Conservation (phyloP, 441 rosid species). For the Flueggea neowawraea region DNA sequence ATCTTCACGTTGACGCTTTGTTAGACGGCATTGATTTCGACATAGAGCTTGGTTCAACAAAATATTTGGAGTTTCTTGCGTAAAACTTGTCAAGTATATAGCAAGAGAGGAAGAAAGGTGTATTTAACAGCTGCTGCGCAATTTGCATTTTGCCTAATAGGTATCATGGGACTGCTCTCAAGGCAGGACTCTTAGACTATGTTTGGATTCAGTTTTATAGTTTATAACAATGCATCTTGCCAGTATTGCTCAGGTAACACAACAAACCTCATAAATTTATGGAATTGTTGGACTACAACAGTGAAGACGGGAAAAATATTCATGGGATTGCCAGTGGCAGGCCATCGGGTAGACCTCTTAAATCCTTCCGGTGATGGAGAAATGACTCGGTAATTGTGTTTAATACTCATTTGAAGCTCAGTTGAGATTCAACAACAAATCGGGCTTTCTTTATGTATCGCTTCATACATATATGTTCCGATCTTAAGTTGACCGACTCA, state of each 20-base stretch:
- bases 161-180: constrained; percentile 34
- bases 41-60: constrained; percentile 31
- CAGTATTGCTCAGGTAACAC: constrained; percentile 29
- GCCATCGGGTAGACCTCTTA: no score
- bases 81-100: constrained; percentile 16
- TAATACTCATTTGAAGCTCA: no score
- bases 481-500: no score
- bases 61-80: constrained; percentile 37
- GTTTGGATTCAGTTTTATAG: constrained; percentile 35
- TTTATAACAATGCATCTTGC: constrained; percentile 52
- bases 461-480: no score
- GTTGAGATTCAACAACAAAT: no score
- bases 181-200: constrained; percentile 42
- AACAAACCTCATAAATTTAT: no score
- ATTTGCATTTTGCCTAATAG: constrained; percentile 38
- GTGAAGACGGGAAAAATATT: no score
- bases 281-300: no score
- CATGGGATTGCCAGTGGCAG: no score
- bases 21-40: constrained; percentile 43
- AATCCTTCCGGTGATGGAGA: no score
- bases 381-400: no score
- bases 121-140: constrained; percentile 41
- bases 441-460: no score
- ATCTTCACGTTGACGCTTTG: constrained; percentile 23
- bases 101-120: constrained; percentile 28